Base-by-base conservation (phyloP, 2,329 filamentous ascomycete genomes). In the Rhinocladiella mackenziei region DNA sequence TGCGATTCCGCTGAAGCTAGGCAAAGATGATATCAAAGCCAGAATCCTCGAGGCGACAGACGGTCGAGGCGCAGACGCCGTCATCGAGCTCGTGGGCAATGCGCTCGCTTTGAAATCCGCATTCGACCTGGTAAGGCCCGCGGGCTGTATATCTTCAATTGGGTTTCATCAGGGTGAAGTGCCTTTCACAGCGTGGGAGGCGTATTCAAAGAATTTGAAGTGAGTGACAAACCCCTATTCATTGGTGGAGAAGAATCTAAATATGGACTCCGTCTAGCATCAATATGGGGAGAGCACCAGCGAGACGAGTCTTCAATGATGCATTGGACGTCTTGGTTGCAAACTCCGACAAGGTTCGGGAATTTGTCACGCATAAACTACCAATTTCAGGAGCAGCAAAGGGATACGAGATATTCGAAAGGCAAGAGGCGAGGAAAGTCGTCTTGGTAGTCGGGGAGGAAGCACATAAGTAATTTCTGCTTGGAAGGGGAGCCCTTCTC, bases 211-310 rank as follows among this genome's bases (percentile, higher is more conserved):
- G 23, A 49, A 46, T 23, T 15, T 43, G 22, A 42, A 42, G 38
- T 43, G 22, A 42, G 44, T 28, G n/a, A n/a, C n/a, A n/a, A n/a
- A n/a, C n/a, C n/a, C n/a, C n/a, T n/a, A n/a, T n/a, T n/a, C n/a
- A n/a, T n/a, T n/a, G n/a, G n/a, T n/a, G n/a, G n/a, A n/a, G n/a
- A n/a, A n/a, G n/a, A n/a, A n/a, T n/a, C n/a, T n/a, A n/a, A n/a
- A n/a, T n/a, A n/a, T n/a, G n/a, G n/a, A n/a, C n/a, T n/a, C n/a
- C n/a, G n/a, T n/a, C n/a, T n/a, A 78, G 75, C 30, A 57, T 88
- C 23, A 82, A 86, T 62, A 86, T 88, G 80, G 85, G 85, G 2
- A 73, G 85, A 44, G 89, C 83, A 58, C 84, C 84, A 2, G 84
- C 88, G 8, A 73, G 83, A 40, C 81, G 78, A 22, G 77, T 87